Evolutionary conservation across 495 filamentous ascomycete species (phyloP).

Genomic region (Aspergillus egyptiacus): DNA sequence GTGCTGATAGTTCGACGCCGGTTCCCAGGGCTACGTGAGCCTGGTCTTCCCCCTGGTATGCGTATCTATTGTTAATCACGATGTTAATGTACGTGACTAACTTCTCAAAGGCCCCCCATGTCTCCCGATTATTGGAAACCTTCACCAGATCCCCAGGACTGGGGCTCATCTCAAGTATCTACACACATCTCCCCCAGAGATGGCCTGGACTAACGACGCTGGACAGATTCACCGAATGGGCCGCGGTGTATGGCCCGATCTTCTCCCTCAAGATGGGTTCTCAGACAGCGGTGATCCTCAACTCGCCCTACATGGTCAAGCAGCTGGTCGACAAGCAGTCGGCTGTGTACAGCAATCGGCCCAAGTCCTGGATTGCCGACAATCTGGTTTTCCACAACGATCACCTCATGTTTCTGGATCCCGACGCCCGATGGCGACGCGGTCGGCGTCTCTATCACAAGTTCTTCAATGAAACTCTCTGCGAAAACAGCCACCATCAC

Average conservation of each 20-base stretch:
- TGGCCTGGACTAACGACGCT: background rate
- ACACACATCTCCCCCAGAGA: conserved; percentile 38
- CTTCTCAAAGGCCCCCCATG: conserved; percentile 3
- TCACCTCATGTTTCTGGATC: conserved; percentile 26
- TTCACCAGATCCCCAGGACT: conserved; percentile 67
- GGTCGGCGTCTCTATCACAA: conserved; percentile 29
- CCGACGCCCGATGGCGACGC: conserved; percentile 18
- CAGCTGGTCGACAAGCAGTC: conserved; percentile 42
- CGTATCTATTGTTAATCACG: too few species aligned
- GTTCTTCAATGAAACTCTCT: conserved; percentile 29
- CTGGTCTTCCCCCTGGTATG: too few species aligned
- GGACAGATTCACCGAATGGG: conserved; percentile 44
- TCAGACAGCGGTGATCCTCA: conserved; percentile 35
- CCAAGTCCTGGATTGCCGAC: conserved; percentile 35
- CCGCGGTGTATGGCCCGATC: conserved; percentile 38
- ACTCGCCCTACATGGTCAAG: conserved; percentile 27
- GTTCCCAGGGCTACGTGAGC: too few species aligned
- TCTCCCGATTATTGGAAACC: conserved; percentile 60
- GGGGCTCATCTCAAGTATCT: conserved; percentile 52
- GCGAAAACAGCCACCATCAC: conserved; percentile 16
- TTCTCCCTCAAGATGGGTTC: conserved; percentile 38
- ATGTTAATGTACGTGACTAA: too few species aligned
- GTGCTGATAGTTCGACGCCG: too few species aligned
- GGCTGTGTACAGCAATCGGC: conserved; percentile 40
- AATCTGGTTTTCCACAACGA: conserved; percentile 16